Conservation (phyloP, 495 filamentous ascomycete species). For the Talaromyces nanjingensis region DNA sequence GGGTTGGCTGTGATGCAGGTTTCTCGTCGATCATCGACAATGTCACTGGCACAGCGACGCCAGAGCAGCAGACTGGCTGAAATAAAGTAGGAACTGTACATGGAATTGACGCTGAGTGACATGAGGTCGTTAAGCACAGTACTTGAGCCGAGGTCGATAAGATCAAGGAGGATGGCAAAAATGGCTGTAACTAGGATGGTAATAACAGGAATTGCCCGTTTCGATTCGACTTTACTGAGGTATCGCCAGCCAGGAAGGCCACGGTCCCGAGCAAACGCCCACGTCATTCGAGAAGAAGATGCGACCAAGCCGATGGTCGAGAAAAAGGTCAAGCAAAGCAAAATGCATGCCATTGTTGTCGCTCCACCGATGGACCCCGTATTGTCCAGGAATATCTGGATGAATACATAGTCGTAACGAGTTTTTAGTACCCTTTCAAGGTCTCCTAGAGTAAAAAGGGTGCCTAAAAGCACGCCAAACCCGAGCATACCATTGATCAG, state of each 20-base stretch:
- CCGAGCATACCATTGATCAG: conserved; percentile 41
- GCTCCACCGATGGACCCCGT: conserved; percentile 35
- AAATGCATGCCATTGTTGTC: conserved; percentile 35
- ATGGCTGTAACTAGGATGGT: conserved; percentile 30
- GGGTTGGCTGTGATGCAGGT: not conserved
- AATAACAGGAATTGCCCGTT: conserved; percentile 29
- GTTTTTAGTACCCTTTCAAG: conserved; percentile 27
- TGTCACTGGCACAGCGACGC: conserved; percentile 31
- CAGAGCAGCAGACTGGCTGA: conserved; percentile 39
- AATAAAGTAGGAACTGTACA: conserved; percentile 39
- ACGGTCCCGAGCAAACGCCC: conserved; percentile 49
- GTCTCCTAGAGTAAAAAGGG: conserved; percentile 42
- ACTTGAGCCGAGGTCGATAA: conserved; percentile 40
- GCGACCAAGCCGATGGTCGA: conserved; percentile 40
- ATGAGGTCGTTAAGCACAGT: conserved; percentile 41
- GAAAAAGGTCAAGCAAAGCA: conserved; percentile 34
- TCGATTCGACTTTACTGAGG: conserved; percentile 30
- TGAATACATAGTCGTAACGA: conserved; percentile 40
- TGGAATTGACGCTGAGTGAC: conserved; percentile 33
- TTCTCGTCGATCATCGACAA: conserved; percentile 16
- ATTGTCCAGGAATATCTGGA: conserved; percentile 42
- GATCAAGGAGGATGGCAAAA: conserved; percentile 30
- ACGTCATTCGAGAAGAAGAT: conserved; percentile 44
- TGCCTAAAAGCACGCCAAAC: conserved; percentile 41
- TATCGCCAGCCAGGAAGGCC: conserved; percentile 40